These are phyloP conservation scores for Phalaenopsis hybrid DNA, from an alignment of 116 monocot genomes.

Conservation along the genomic window DNA sequence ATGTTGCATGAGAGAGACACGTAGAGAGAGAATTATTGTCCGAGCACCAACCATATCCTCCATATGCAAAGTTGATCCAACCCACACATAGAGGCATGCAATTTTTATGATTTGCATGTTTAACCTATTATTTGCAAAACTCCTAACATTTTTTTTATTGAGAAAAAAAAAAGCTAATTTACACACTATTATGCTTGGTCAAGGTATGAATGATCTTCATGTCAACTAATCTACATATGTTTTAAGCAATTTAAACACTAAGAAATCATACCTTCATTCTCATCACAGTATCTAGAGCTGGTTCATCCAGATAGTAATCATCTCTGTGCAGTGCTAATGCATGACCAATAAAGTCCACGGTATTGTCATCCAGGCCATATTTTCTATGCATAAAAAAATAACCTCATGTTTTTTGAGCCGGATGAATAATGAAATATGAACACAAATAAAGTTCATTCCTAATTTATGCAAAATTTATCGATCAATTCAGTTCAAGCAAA, in stretches of 20 bases:
- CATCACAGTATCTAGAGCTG: constrained; percentile 79
- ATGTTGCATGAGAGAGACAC: too few relatives aligned
- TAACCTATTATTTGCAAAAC: too few relatives aligned
- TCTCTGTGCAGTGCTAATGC: constrained; percentile 81
- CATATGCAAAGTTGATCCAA: neutral
- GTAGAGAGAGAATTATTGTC: neutral
- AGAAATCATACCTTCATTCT: constrained; percentile 71
- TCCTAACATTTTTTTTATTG: too few relatives aligned
- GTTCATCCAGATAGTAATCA: constrained; percentile 68
- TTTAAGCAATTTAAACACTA: neutral
- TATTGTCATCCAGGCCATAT: constrained; percentile 82
- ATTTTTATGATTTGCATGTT: too few relatives aligned
- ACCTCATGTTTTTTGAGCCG: neutral
- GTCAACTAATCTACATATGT: neutral
- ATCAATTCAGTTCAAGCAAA: neutral
- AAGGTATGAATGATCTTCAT: neutral
- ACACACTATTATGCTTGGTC: neutral
- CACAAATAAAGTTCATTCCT: neutral
- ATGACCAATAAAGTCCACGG: constrained; percentile 87
- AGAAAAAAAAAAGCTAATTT: too few relatives aligned
- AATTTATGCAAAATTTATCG: neutral
- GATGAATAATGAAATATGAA: neutral
- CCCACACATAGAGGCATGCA: neutral
- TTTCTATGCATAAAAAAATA: constrained; percentile 39
- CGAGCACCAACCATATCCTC: neutral